phyloP scores from a whole-genome alignment of 2,329 filamentous ascomycete species.

The Parastagonospora nodorum region DNA sequence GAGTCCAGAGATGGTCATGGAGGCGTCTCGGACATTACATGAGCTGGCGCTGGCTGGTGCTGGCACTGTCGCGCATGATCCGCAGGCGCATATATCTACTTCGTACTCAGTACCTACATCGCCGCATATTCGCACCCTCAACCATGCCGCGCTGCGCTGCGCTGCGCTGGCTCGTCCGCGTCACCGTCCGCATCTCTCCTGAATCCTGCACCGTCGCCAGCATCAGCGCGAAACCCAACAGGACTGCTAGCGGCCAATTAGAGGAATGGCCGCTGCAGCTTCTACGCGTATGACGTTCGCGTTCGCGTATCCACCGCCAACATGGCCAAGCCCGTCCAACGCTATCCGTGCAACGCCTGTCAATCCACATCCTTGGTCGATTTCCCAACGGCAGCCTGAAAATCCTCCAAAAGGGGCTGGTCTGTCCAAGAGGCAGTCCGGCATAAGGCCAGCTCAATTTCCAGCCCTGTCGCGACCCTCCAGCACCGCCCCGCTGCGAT shows the following conservation, averaged over 20 bases:
- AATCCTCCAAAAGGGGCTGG: slow-evolving; percentile 18
- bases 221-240: slow-evolving; percentile 24
- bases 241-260: slow-evolving; percentile 17
- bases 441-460: slow-evolving; percentile 19
- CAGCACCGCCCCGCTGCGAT: not conserved
- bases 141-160: too few relatives aligned
- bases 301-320: slow-evolving; percentile 24
- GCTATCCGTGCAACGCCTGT: slow-evolving; percentile 30
- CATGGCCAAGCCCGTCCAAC: slow-evolving; percentile 12
- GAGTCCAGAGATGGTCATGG: slow-evolving; percentile 7
- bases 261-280: slow-evolving; percentile 13
- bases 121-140: too few relatives aligned
- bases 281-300: slow-evolving; percentile 33
- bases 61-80: not conserved
- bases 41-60: too few relatives aligned
- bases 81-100: not conserved
- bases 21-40: not conserved
- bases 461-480: slow-evolving; percentile 6
- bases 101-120: not conserved
- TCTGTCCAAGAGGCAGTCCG: slow-evolving; percentile 15
- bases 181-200: not conserved
- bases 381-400: slow-evolving; percentile 28
- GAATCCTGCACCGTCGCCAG: slow-evolving; percentile 4
- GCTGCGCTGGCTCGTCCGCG: not conserved
- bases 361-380: slow-evolving; percentile 20